Evolutionary conservation across 176 grass and related monocot species (phyloP).

Genomic region (Dactylis glomerata): DNA sequence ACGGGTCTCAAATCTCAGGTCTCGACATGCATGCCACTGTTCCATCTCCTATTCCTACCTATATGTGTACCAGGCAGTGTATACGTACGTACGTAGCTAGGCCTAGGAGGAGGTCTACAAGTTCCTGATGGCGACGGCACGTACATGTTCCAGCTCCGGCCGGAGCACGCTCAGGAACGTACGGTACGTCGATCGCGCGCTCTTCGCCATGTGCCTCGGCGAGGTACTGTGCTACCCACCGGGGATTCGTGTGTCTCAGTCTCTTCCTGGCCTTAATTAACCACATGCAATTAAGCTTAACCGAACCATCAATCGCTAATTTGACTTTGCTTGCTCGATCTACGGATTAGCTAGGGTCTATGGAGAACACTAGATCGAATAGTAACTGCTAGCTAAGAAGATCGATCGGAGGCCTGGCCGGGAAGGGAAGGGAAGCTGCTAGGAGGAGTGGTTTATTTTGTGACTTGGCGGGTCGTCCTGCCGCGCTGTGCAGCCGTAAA

Average conservation of each 20-base stretch:
- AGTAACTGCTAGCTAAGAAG: background rate
- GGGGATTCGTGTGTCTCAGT: no score
- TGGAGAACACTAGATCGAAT: background rate
- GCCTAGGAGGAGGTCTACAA: no score
- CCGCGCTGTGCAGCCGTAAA: constrained; percentile 30
- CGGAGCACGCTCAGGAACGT: background rate
- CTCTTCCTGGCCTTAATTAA: background rate
- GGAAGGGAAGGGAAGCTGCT: background rate
- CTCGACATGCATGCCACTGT: background rate
- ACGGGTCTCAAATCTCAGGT: background rate
- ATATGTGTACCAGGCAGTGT: background rate
- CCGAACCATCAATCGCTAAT: constrained; percentile 37
- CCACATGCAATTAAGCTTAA: constrained; percentile 32
- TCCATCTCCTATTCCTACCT: background rate
- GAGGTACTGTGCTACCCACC: constrained; percentile 1
- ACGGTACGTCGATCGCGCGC: background rate
- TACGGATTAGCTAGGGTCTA: no score
- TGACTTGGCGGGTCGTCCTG: background rate
- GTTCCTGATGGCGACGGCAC: constrained; percentile 19
- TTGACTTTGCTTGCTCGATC: constrained; percentile 31
- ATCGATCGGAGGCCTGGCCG: background rate
- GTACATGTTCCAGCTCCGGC: constrained; percentile 20
- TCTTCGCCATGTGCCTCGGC: background rate
- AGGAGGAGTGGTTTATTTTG: no score
- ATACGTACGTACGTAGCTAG: no score